Conservation (phyloP, 1,139 yeast genomes). For the Blastobotrys raffinosifermentans region DNA sequence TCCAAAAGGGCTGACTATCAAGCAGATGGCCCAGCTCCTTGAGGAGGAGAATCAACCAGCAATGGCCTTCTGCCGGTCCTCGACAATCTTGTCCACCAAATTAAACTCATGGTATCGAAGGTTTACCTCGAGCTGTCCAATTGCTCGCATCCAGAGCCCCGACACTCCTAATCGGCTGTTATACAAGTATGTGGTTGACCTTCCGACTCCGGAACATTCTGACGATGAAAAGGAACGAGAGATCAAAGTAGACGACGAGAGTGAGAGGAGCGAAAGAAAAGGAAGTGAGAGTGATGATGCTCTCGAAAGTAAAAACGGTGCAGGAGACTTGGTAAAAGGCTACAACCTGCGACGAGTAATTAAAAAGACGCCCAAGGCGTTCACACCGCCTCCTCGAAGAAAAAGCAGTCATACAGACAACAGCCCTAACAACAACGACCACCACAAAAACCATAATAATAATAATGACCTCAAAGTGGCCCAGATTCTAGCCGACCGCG, state of each 20-base stretch:
- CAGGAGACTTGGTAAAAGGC: background rate
- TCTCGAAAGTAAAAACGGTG: background rate
- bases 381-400: conserved; percentile 19
- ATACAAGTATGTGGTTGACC: conserved; percentile 19
- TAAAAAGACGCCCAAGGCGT: conserved; percentile 26
- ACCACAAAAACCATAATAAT: too few relatives aligned
- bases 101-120: conserved; percentile 31
- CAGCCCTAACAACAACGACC: conserved; percentile 4
- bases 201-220: background rate
- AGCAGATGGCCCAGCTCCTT: conserved; percentile 26
- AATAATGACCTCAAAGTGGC: too few relatives aligned
- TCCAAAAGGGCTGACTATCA: conserved; percentile 29
- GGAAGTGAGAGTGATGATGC: background rate
- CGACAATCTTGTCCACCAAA: conserved; percentile 31
- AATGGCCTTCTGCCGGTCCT: conserved; percentile 23
- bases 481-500: too few relatives aligned
- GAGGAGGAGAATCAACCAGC: conserved; percentile 11
- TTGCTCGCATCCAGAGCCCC: conserved; percentile 23
- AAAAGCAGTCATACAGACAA: conserved; percentile 3
- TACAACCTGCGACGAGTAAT: conserved; percentile 22
- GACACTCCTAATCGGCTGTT: conserved; percentile 28
- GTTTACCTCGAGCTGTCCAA: conserved; percentile 27
- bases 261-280: background rate
- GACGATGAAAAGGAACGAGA: background rate
- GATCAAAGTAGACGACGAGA: background rate